Evolutionary conservation across 345 rosid species (phyloP), one percentile per base, ranked within the genome.

Genomic region (Murraya paniculata): DNA sequence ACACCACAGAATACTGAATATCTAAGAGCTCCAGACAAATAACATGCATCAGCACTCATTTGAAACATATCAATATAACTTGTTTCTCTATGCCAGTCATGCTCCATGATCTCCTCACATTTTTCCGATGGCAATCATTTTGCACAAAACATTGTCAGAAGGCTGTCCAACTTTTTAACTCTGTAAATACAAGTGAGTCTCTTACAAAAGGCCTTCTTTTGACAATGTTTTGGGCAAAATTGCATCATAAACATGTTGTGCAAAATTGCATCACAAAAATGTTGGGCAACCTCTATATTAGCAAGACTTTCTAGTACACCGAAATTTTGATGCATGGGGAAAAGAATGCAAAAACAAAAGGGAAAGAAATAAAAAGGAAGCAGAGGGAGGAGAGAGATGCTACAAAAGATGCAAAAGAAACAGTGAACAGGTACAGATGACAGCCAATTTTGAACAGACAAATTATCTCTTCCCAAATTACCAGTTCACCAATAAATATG

Each of bases 401-500:
- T 41, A 68, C 27, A 69, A 25, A 39, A 25, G n/a, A 48, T 45
- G 33, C 7, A 27, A 24, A 66, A 28, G 9, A 56, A 68, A 19
- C 27, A 36, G 13, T 31, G 18, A 33, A 22, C 45, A 80, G 5
- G 14, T 27, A 45, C 18, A 35, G 24, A 74, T 11, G 36, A 22
- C 9, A 25, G 21, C 59, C 30, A 36, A 45, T 41, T 3, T 57
- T 56, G 33, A 65, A 62, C 18, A 62, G 68, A 64, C 50, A 18
- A 57, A 61, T 18, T 10, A 41, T 39, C 4, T 30, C 10, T 30
- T 31, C 36, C 66, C 24, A 39, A 64, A 21, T n/a, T 90, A 95
- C 98, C 94, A 95, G 88, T 88, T 95, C 99, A 21, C 97, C 99
- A 71, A 80, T 35, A 83, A 92, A 92, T 76, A 95, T 79, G 22